Evolutionary conservation across 768 basidiomycete species (phyloP).

Genomic region (Kondoa malvinella): DNA sequence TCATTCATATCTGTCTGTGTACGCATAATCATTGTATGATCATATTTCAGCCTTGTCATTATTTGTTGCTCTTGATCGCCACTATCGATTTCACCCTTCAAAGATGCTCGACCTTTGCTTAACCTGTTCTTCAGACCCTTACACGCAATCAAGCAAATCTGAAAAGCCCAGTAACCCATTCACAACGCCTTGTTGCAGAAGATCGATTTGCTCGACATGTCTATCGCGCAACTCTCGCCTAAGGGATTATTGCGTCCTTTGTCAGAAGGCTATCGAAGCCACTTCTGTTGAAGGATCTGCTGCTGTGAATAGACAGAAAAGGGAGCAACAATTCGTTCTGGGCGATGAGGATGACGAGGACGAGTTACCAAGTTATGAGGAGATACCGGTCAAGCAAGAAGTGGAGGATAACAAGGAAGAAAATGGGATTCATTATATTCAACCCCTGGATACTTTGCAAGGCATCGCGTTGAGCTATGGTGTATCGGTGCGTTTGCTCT

Average conservation of each 20-base stretch:
- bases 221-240: neutral
- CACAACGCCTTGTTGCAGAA: neutral
- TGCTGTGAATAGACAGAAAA: neutral
- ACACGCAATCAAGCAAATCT: neutral
- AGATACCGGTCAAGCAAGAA: neutral
- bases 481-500: neutral
- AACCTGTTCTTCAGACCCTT: neutral
- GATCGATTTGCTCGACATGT: neutral
- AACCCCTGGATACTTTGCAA: slow-evolving; percentile 1
- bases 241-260: neutral
- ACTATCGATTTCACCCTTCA: neutral
- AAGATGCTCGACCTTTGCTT: neutral
- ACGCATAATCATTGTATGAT: neutral
- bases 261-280: neutral
- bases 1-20: neutral
- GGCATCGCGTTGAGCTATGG: slow-evolving; percentile 3
- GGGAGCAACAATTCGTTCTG: slow-evolving; percentile 1
- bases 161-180: neutral
- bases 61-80: neutral
- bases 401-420: neutral
- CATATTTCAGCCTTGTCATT: neutral
- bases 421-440: neutral
- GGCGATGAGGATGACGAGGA: slow-evolving; percentile 1
- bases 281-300: neutral
- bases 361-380: neutral